Evolutionary conservation across 495 filamentous ascomycete species (phyloP).

Genomic region (Daldinia vernicosa): DNA sequence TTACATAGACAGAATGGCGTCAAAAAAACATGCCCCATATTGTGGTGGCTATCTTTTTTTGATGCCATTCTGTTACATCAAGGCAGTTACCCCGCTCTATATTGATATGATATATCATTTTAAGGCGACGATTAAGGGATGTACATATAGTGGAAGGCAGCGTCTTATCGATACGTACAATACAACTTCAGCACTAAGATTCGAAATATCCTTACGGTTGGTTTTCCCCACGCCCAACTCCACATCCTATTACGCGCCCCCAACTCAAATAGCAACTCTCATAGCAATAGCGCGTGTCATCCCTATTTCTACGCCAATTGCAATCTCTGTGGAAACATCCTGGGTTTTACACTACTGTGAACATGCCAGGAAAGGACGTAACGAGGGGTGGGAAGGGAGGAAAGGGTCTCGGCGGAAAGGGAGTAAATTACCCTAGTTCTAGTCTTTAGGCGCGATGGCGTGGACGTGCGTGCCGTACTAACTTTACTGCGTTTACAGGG

Average conservation of each 20-base stretch:
- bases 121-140: background rate
- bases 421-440: conserved; percentile 28
- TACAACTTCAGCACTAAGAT: background rate
- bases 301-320: no score
- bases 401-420: conserved; percentile 44
- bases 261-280: background rate
- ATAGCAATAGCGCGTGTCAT: background rate
- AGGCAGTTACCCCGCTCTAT: conserved; percentile 2
- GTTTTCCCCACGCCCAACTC: background rate
- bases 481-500: conserved; percentile 25
- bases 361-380: conserved; percentile 25
- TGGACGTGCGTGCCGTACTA: background rate
- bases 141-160: background rate
- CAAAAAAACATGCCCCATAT: no score
- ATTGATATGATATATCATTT: background rate
- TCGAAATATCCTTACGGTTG: background rate
- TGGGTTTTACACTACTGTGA: background rate
- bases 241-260: background rate
- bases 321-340: background rate
- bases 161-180: background rate
- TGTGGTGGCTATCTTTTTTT: no score
- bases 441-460: background rate
- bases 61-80: no score
- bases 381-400: conserved; percentile 32
- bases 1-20: no score